Percentiles rank a stretch among this genome's conserved stretches.
These are phyloP conservation scores for Solanum corneliomulleri DNA, from an alignment of 257 asterid species.

Conservation along the genomic window DNA sequence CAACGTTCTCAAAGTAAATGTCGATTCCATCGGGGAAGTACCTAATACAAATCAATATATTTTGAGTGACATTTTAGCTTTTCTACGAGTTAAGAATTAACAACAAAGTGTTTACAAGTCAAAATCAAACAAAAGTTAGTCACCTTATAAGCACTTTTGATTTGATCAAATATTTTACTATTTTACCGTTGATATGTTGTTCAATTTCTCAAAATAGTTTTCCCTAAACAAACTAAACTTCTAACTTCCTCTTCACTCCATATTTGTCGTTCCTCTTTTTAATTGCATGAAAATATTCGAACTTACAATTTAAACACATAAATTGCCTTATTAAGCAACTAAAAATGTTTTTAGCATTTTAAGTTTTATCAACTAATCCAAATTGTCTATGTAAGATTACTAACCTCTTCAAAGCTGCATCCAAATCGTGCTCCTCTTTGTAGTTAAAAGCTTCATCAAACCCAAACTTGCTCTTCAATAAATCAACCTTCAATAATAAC, in stretches of 20 bases:
- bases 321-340: not conserved
- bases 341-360: no score
- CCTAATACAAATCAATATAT: not conserved
- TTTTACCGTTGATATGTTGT: not conserved
- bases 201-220: no score
- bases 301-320: no score
- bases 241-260: not conserved
- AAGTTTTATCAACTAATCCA: not conserved
- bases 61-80: no score
- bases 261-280: not conserved
- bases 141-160: not conserved
- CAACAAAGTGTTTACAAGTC: not conserved
- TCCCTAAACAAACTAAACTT: no score
- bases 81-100: not conserved
- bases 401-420: not conserved
- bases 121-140: no score
- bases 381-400: not conserved
- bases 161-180: not conserved
- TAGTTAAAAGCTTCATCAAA: not conserved
- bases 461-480: not conserved
- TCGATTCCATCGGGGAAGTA: not conserved
- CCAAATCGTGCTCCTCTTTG: not conserved
- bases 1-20: not conserved
- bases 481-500: not conserved
- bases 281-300: not conserved